A percentile compares a stretch with the other conserved stretches of the same genome.
These are phyloP conservation scores for Monosporascus ibericus DNA, from an alignment of 2,329 filamentous ascomycete genomes.

Conservation along the genomic window DNA sequence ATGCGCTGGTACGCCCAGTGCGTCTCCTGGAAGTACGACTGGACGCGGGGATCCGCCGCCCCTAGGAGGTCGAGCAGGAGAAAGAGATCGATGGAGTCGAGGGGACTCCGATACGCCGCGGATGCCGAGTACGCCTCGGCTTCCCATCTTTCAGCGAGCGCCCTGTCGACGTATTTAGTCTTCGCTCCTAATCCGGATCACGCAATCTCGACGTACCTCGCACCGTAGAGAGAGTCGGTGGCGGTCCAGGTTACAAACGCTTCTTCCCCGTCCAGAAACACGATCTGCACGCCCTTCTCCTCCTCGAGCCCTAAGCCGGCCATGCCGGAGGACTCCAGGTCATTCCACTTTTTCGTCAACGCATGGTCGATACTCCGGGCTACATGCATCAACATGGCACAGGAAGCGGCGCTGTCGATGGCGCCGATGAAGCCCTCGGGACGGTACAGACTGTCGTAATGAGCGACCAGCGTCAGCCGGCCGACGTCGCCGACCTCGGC, in stretches of 20 bases:
- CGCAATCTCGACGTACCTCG: slow-evolving; percentile 48
- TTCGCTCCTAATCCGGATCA: slow-evolving; percentile 1
- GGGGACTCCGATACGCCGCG: slow-evolving; percentile 67
- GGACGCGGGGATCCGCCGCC: slow-evolving; percentile 58
- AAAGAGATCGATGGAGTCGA: slow-evolving; percentile 80
- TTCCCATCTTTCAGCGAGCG: slow-evolving; percentile 81
- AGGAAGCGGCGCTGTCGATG: slow-evolving; percentile 88
- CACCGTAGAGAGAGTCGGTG: slow-evolving; percentile 81
- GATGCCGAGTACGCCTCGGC: slow-evolving; percentile 58
- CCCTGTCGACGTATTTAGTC: slow-evolving; percentile 26
- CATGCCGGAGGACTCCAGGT: slow-evolving; percentile 57
- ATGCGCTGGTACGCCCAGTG: slow-evolving; percentile 88
- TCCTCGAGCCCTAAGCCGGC: slow-evolving; percentile 56
- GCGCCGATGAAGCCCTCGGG: slow-evolving; percentile 89
- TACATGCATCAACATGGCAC: slow-evolving; percentile 86
- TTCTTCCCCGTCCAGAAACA: slow-evolving; percentile 91
- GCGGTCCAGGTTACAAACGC: slow-evolving; percentile 77
- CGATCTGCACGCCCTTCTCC: slow-evolving; percentile 77
- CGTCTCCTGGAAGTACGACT: slow-evolving; percentile 82
- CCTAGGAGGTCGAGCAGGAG: slow-evolving; percentile 89
- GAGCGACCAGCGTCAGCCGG: slow-evolving; percentile 79
- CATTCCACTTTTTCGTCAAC: slow-evolving; percentile 74
- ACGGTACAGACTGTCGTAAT: slow-evolving; percentile 81
- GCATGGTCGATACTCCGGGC: slow-evolving; percentile 74
- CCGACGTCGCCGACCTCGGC: slow-evolving; percentile 66